phyloP scores from a whole-genome alignment of 768 basidiomycete genomes.

The Panaeolus cyanescens region DNA sequence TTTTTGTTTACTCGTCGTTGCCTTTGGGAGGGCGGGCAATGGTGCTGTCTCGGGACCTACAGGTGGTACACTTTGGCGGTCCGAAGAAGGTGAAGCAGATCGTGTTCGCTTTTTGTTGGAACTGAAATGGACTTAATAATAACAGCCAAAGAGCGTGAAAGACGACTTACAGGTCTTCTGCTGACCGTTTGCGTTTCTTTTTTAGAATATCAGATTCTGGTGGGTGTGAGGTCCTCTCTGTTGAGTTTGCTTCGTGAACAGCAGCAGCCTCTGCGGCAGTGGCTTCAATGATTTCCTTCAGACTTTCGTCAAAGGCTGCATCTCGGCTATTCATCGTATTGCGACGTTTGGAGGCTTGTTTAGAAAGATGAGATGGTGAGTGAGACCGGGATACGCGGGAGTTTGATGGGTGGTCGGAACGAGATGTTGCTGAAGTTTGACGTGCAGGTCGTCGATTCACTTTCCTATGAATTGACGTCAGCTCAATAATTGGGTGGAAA shows the following conservation, averaged over 20 bases:
- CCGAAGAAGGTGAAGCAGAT: slow-evolving; percentile 73
- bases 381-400: slow-evolving; percentile 75
- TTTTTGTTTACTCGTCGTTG: slow-evolving; percentile 23
- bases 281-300: slow-evolving; percentile 75
- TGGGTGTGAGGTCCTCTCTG: slow-evolving; percentile 34
- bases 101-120: slow-evolving; percentile 70
- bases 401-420: slow-evolving; percentile 47
- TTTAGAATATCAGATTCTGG: slow-evolving; percentile 54
- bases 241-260: slow-evolving; percentile 42
- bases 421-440: slow-evolving; percentile 65
- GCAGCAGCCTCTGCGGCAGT: slow-evolving; percentile 73
- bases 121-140: slow-evolving; percentile 26
- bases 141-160: background rate
- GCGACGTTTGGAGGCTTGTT: slow-evolving; percentile 80
- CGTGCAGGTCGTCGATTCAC: slow-evolving; percentile 56
- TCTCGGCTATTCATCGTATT: slow-evolving; percentile 99
- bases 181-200: slow-evolving; percentile 77
- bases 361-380: slow-evolving; percentile 59
- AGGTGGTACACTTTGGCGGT: slow-evolving; percentile 44
- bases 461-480: slow-evolving; percentile 44
- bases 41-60: slow-evolving; percentile 45
- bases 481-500: background rate
- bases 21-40: slow-evolving; percentile 28
- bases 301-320: slow-evolving; percentile 88
- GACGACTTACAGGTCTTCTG: slow-evolving; percentile 65